Base-by-base conservation (phyloP, 1,139 yeast genomes). In the Suhomyces anneliseae region DNA sequence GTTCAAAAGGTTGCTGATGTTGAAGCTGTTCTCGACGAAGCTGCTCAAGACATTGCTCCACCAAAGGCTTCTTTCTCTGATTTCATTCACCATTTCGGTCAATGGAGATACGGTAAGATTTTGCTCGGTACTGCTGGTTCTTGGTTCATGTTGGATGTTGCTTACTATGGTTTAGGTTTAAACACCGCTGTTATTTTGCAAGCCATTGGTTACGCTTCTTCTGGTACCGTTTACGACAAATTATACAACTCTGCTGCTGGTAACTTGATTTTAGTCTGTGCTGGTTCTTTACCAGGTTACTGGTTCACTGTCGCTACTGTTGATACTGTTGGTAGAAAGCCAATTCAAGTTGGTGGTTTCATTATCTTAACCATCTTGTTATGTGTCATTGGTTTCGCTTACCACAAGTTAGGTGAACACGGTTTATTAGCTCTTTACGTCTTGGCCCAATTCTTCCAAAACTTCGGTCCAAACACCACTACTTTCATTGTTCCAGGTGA, bases 401-500 rank as follows among this genome's bases (percentile, higher is more conserved):
- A 86, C 75, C 74, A 87, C 72, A 82, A 81, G 67, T 58, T 88
- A 50, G 67, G 76, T 51, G 79, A 74, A 51, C 76, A 82, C 54
- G 95, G 90, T 53, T 72, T 84, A 61, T 78, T 88, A 58, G 96
- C 83, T 46, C 70, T 88, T 51, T 88, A 86, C 74, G 82, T 87
- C 57, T 66, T 88, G 51, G 81, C 85, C 55, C 95, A 88, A 74
- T 86, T 89, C 66, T 89, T 89, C 84, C 83, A 85, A 70, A 88
- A 89, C 70, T 89, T 88, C 60, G 96, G 96, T 65, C 98, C 99
- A 65, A 93, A 93, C 79, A 82, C 92, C 51, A 95, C 98, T 43
- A 93, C 99, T 49, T 93, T 93, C 72, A 81, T 93, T 61, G 83
- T 90, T 60, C 98, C 99, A 43, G 99, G 98, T 69, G 99, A 93